Evolutionary conservation across 1,284 basidiomycete genomes (phyloP).

Genomic region (Ustilago shanxiensis): DNA sequence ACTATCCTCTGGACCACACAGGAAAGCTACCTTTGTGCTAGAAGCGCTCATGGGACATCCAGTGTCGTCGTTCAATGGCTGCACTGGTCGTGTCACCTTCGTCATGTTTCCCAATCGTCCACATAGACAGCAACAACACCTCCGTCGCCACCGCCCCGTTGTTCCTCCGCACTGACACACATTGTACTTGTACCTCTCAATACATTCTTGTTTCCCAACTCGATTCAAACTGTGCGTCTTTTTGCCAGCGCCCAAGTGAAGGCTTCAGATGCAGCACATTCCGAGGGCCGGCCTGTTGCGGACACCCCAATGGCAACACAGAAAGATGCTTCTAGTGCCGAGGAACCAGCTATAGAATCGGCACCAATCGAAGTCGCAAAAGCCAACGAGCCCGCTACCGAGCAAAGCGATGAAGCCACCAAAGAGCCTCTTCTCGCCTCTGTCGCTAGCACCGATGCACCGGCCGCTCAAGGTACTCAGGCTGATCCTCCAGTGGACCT

Average conservation of each 20-base stretch:
- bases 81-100: background rate
- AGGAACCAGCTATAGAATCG: background rate
- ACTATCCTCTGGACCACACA: background rate
- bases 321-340: background rate
- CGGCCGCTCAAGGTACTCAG: background rate
- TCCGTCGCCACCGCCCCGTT: background rate
- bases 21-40: background rate
- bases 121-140: background rate
- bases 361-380: background rate
- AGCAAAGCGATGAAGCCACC: background rate
- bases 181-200: constrained; percentile 25
- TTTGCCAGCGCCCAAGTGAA: background rate
- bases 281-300: background rate
- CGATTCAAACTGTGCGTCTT: background rate
- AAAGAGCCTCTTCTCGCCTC: background rate
- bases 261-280: background rate
- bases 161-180: constrained; percentile 15
- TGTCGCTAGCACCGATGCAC: background rate
- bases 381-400: background rate
- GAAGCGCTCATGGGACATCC: background rate
- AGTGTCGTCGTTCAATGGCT: background rate
- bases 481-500: constrained; percentile 14
- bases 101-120: background rate
- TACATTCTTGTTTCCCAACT: background rate
- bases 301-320: background rate